Base-by-base conservation (phyloP, 495 filamentous ascomycete genomes). In the Hypoxylon fuscum region DNA sequence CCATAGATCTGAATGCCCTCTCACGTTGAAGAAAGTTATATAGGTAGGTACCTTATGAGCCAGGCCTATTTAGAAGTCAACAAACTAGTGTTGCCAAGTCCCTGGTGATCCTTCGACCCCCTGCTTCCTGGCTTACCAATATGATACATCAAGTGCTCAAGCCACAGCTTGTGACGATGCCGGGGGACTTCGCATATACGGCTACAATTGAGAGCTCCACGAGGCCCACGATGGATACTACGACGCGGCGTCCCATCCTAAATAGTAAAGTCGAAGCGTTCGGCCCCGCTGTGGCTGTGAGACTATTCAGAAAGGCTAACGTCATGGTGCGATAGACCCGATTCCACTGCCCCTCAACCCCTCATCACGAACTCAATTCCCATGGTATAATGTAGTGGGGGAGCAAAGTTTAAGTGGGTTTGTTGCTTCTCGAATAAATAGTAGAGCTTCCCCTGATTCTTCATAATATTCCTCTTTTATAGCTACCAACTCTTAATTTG, bases 251-350 rank as follows among this genome's bases (percentile, higher is more conserved):
- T 41, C 38, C 25, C 23, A 43, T 41, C 61, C 61, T 25, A 58
- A 64, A 49, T 49, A 54, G 61, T 64, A n/a, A 64, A 64, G 9
- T 54, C 12, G 48, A 58, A 54, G 42, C 42, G 61, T 53, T 21
- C 22, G 42, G 47, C 32, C 47, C 60, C 60, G 51, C 60, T 53
- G 25, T 54, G 42, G 47, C 60, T 43, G 25, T 37, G 4, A 62
- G 47, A 52, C 48, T 57, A 49, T 44, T 37, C 41, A 32, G 4
- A 31, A 42, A 40, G n/a, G 35, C 31, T 48, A 66, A 52, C 63
- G 52, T 62, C 47, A 62, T 66, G 46, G 52, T 47, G 56, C 29
- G 54, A 60, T 57, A 47, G 45, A 40, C 20, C 18, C 3, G 29
- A 32, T 42, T 29, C 25, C 23, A 17, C 22, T 44, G 22, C 46